Evolutionary conservation across 75 land plant species (phyloP).

Genomic region (Chamaecyparis obtusa): DNA sequence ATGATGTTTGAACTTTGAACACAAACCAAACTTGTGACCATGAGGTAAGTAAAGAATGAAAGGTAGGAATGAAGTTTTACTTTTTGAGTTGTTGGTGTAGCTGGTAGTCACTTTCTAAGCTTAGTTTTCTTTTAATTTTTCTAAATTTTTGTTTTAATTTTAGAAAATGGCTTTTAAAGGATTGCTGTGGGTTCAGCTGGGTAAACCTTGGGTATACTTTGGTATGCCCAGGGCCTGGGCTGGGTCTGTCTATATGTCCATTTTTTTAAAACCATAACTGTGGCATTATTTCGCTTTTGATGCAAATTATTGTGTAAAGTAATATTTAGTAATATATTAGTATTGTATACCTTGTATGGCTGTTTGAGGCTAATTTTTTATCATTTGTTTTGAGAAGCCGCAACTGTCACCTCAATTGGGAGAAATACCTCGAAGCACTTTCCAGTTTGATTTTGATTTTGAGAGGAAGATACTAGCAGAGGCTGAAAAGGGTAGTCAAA

Average conservation of each 20-base stretch:
- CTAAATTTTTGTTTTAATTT: too few relatives aligned
- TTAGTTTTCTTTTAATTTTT: too few relatives aligned
- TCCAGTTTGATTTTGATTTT: slow-evolving; percentile 82
- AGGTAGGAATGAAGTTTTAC: too few relatives aligned
- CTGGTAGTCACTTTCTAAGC: too few relatives aligned
- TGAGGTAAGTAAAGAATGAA: too few relatives aligned
- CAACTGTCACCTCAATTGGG: slow-evolving; percentile 56
- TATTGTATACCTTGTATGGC: background rate
- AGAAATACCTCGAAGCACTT: slow-evolving; percentile 73
- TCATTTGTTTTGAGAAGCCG: slow-evolving; percentile 41
- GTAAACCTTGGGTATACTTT: too few relatives aligned
- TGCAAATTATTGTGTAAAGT: background rate
- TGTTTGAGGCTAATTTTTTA: background rate
- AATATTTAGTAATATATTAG: background rate
- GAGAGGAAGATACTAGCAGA: slow-evolving; percentile 75
- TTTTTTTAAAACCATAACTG: background rate
- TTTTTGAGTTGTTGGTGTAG: too few relatives aligned
- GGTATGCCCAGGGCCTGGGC: too few relatives aligned
- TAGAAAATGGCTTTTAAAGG: too few relatives aligned
- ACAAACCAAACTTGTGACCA: too few relatives aligned
- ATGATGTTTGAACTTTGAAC: too few relatives aligned
- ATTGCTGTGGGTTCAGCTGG: too few relatives aligned
- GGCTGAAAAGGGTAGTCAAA: slow-evolving; percentile 57
- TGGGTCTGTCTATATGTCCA: background rate
- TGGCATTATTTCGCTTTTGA: slow-evolving; percentile 8